Evolutionary conservation across 116 monocot genomes (phyloP).

Genomic region (Posidonia oceanica): DNA sequence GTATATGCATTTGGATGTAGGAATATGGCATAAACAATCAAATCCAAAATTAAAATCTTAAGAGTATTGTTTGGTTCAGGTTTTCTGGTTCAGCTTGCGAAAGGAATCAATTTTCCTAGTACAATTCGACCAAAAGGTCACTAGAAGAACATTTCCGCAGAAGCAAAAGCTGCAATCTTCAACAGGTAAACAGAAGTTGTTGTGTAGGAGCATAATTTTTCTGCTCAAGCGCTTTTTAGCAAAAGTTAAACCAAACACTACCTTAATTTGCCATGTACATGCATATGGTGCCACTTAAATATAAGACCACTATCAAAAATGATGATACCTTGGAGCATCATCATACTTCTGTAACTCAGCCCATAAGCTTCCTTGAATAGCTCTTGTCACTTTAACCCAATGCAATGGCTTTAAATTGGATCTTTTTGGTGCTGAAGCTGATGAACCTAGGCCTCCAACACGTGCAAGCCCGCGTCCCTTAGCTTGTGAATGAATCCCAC

Average conservation of each 20-base stretch:
- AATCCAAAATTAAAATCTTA: too few species aligned
- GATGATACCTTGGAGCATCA: constrained; percentile 60
- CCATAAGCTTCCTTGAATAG: constrained; percentile 96
- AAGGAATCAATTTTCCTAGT: too few species aligned
- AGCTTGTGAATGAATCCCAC: constrained; percentile 22
- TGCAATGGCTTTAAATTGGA: constrained; percentile 86
- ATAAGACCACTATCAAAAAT: neutral
- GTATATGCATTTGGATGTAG: neutral
- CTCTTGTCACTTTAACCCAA: constrained; percentile 97
- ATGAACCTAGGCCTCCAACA: constrained; percentile 13
- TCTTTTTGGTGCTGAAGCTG: constrained; percentile 28
- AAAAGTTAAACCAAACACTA: too few species aligned
- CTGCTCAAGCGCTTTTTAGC: too few species aligned
- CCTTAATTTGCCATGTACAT: too few species aligned
- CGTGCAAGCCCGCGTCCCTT: constrained; percentile 55
- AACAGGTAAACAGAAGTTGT: too few species aligned
- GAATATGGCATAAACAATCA: neutral
- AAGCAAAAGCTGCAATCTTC: too few species aligned
- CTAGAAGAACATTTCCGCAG: too few species aligned
- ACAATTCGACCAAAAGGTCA: too few species aligned
- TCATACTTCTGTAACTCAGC: constrained; percentile 80
- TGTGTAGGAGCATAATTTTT: too few species aligned
- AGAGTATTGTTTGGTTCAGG: too few species aligned
- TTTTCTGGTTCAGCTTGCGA: too few species aligned
- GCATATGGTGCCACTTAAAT: neutral